phyloP scores from a whole-genome alignment of 2,329 filamentous ascomycete species.

The Periconia sp. region DNA sequence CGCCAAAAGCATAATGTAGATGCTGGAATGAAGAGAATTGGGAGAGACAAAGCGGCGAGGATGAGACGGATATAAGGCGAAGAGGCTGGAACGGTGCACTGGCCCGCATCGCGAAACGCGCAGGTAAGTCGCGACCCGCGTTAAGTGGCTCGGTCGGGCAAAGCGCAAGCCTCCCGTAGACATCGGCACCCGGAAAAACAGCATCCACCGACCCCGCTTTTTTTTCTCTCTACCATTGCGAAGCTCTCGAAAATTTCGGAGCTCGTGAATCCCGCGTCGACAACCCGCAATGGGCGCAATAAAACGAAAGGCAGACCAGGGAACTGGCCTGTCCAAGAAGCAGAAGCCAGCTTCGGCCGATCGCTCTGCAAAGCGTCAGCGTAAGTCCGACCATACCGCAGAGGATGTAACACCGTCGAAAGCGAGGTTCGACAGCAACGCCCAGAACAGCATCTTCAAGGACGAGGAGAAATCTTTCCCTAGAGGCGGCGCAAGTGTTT shows the following conservation, averaged over 20 bases:
- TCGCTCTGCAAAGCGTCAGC: slow-evolving; percentile 44
- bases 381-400: slow-evolving; percentile 41
- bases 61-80: slow-evolving; percentile 14
- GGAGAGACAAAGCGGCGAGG: slow-evolving; percentile 2
- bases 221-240: slow-evolving; percentile 19
- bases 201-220: slow-evolving; percentile 25
- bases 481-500: slow-evolving; percentile 84
- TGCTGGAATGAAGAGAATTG: background rate
- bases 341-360: slow-evolving; percentile 33
- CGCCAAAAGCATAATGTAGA: background rate
- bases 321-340: slow-evolving; percentile 36
- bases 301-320: slow-evolving; percentile 54
- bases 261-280: slow-evolving; percentile 12
- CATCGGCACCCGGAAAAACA: slow-evolving; percentile 26
- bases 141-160: slow-evolving; percentile 20
- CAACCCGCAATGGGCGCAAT: slow-evolving; percentile 49
- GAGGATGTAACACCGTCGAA: slow-evolving; percentile 32
- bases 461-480: slow-evolving; percentile 92
- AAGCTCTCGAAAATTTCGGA: slow-evolving; percentile 15
- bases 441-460: slow-evolving; percentile 56
- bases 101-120: slow-evolving; percentile 17
- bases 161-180: background rate
- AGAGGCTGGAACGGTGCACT: slow-evolving; percentile 27
- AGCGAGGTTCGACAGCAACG: slow-evolving; percentile 36
- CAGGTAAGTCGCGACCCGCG: slow-evolving; percentile 15